Conservation (phyloP, 202 grass and related monocot species). For the Dendrocalamus latiflorus region DNA sequence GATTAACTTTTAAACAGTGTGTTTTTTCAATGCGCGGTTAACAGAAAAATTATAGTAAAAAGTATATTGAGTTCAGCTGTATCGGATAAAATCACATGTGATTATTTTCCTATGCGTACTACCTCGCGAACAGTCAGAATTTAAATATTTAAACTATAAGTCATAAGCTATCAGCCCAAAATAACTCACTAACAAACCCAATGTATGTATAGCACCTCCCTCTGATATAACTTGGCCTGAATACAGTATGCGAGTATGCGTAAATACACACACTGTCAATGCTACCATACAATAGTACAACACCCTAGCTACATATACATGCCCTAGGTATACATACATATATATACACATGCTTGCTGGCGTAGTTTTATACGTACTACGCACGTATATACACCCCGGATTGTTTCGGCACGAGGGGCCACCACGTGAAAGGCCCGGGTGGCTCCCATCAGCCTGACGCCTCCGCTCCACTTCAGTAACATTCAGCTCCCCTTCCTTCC, state of each 20-base stretch:
- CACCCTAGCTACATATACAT: neutral
- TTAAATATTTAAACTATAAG: too few species aligned
- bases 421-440: constrained; percentile 37
- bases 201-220: too few species aligned
- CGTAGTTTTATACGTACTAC: neutral
- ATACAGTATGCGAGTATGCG: neutral
- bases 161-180: too few species aligned
- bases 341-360: neutral
- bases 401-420: constrained; percentile 21
- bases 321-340: neutral
- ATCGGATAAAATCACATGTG: too few species aligned
- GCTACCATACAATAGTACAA: neutral
- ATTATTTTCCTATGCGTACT: too few species aligned
- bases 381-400: neutral
- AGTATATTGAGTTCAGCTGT: too few species aligned
- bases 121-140: too few species aligned
- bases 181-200: too few species aligned
- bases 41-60: too few species aligned
- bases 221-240: too few species aligned
- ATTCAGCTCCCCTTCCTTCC: constrained; percentile 34
- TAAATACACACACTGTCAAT: neutral
- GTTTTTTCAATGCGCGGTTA: too few species aligned
- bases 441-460: constrained; percentile 12
- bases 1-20: too few species aligned
- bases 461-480: constrained; percentile 18